Percentiles rank a stretch among this genome's conserved stretches.
Evolutionary conservation across 257 asterid genomes (phyloP).

Genomic region (Nicotiana otophora): DNA sequence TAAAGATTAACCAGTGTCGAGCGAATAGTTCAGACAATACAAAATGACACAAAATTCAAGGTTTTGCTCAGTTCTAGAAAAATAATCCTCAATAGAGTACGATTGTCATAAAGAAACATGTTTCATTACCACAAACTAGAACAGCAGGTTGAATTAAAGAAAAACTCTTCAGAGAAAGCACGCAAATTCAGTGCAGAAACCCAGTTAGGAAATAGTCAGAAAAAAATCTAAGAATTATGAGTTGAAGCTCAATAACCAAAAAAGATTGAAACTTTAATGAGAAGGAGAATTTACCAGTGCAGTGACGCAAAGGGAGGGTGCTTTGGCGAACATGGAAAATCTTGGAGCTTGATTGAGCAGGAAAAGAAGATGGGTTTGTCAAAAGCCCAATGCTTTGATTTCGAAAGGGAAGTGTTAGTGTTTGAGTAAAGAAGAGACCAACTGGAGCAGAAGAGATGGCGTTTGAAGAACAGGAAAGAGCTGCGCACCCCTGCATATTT

Average conservation of each 20-base stretch:
- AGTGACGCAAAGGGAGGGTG: conserved; percentile 17
- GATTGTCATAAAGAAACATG: too few species aligned
- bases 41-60: not conserved
- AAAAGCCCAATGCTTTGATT: conserved; percentile 17
- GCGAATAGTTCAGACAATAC: not conserved
- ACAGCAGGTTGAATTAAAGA: too few species aligned
- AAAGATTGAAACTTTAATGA: conserved; percentile 1
- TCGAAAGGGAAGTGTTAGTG: not conserved
- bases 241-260: not conserved
- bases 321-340: conserved; percentile 23
- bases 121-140: too few species aligned
- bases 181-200: not conserved
- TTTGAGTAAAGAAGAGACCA: not conserved
- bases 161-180: too few species aligned
- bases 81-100: too few species aligned
- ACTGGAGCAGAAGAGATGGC: not conserved
- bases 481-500: conserved; percentile 45
- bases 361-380: conserved; percentile 10
- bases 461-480: conserved; percentile 36
- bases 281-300: conserved; percentile 34
- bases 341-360: conserved; percentile 17
- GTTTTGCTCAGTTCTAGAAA: not conserved
- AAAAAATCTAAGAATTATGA: not conserved
- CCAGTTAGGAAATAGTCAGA: not conserved
- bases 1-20: not conserved